A percentile compares a stretch with the other conserved stretches of the same genome.
These are phyloP conservation scores for Aspergillus piperis DNA, from an alignment of 2,329 filamentous ascomycete genomes.

Conservation along the genomic window DNA sequence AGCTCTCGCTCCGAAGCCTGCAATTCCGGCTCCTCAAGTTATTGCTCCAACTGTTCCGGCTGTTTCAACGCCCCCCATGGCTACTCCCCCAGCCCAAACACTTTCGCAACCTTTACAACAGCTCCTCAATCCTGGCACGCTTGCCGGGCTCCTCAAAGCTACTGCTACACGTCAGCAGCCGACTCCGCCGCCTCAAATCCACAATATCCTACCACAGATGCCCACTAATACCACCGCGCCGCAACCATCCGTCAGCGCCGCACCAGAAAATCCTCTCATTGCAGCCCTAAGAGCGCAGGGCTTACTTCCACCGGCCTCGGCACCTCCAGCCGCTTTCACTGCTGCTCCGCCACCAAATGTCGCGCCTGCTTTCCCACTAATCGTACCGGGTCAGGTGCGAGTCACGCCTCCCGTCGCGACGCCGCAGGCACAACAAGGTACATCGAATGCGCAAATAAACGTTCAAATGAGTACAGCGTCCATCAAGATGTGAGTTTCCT, in stretches of 20 bases:
- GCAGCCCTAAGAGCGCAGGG: slow-evolving; percentile 69
- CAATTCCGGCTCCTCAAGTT: slow-evolving; percentile 20
- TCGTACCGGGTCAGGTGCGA: slow-evolving; percentile 41
- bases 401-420: slow-evolving; percentile 39
- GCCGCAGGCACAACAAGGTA: slow-evolving; percentile 34
- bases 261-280: slow-evolving; percentile 62
- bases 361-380: slow-evolving; percentile 43
- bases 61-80: slow-evolving; percentile 37
- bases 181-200: slow-evolving; percentile 51
- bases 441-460: slow-evolving; percentile 20
- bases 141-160: slow-evolving; percentile 48
- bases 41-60: slow-evolving; percentile 22
- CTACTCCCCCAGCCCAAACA: slow-evolving; percentile 47
- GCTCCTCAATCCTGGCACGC: slow-evolving; percentile 45
- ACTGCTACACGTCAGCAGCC: slow-evolving; percentile 43
- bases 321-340: slow-evolving; percentile 44
- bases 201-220: slow-evolving; percentile 51
- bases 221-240: slow-evolving; percentile 59
- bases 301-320: slow-evolving; percentile 56
- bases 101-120: slow-evolving; percentile 39
- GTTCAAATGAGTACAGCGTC: slow-evolving; percentile 64
- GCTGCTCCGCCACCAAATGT: slow-evolving; percentile 38
- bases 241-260: slow-evolving; percentile 46
- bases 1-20: slow-evolving; percentile 60
- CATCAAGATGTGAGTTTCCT: slow-evolving; percentile 67